Evolutionary conservation across 192 early-diverging fungal species (phyloP).

Genomic region (Entomortierella lignicola): DNA sequence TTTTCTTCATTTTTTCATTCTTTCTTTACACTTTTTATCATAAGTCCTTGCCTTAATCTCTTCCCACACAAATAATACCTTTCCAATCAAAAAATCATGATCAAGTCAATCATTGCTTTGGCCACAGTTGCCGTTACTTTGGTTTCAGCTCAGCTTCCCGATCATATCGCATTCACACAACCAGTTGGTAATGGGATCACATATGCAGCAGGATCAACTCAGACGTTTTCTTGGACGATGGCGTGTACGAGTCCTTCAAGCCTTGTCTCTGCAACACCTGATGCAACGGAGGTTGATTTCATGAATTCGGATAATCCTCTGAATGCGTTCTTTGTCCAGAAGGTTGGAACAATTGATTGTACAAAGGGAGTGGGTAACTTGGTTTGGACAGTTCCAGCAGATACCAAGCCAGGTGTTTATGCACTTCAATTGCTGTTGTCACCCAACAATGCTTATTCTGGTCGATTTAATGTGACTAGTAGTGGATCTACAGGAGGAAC

Average conservation of each 20-base stretch:
- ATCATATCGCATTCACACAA: slow-evolving; percentile 52
- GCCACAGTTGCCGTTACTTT: slow-evolving; percentile 11
- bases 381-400: slow-evolving; percentile 51
- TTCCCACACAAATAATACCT: not conserved
- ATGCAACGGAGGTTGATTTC: slow-evolving; percentile 47
- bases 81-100: slow-evolving; percentile 7
- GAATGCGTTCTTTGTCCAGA: slow-evolving; percentile 51
- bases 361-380: slow-evolving; percentile 43
- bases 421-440: slow-evolving; percentile 35
- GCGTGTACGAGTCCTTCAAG: slow-evolving; percentile 27
- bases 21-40: not conserved
- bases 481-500: not conserved
- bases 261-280: slow-evolving; percentile 21
- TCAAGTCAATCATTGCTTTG: slow-evolving; percentile 39
- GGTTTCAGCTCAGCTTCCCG: slow-evolving; percentile 12
- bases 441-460: slow-evolving; percentile 44
- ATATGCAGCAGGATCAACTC: slow-evolving; percentile 37
- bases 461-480: slow-evolving; percentile 48
- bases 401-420: slow-evolving; percentile 50
- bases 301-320: slow-evolving; percentile 49
- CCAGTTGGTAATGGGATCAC: slow-evolving; percentile 48
- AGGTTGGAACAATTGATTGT: slow-evolving; percentile 51
- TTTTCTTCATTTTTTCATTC: no score
- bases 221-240: slow-evolving; percentile 51
- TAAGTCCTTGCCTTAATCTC: no score